Evolutionary conservation across 768 basidiomycete species (phyloP).

Genomic region (Tephrocybe sp.): DNA sequence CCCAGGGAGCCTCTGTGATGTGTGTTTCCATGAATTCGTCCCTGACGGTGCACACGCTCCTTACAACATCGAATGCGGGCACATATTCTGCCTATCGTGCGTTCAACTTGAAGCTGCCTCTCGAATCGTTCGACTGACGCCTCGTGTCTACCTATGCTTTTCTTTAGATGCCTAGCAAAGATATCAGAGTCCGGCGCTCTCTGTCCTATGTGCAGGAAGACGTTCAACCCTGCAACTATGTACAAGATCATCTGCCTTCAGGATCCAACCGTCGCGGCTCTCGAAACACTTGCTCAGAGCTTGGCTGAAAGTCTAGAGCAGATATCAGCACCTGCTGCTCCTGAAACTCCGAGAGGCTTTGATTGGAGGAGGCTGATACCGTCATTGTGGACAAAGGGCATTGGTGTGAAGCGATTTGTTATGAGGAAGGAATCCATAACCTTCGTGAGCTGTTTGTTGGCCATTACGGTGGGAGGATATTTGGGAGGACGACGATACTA

Average conservation of each 20-base stretch:
- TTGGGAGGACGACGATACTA: no score
- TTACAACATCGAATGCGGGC: constrained; percentile 74
- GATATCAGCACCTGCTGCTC: no score
- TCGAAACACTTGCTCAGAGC: no score
- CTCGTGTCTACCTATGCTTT: neutral
- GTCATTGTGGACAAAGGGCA: no score
- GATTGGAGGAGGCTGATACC: no score
- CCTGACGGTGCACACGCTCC: constrained; percentile 53
- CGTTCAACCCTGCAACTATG: neutral
- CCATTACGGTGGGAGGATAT: no score
- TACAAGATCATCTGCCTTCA: constrained; percentile 4
- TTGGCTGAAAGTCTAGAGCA: no score
- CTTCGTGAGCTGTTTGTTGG: no score
- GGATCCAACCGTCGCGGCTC: neutral
- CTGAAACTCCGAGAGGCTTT: no score
- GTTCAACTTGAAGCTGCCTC: constrained; percentile 30
- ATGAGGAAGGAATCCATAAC: no score
- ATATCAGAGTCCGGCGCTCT: neutral
- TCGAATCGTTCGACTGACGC: constrained; percentile 4
- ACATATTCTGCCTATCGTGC: constrained; percentile 69
- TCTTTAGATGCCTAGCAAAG: constrained; percentile 14
- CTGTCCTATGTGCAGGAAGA: constrained; percentile 5
- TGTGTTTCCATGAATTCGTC: constrained; percentile 65
- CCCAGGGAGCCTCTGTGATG: constrained; percentile 69
- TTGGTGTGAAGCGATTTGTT: no score